Evolutionary conservation across 2,329 filamentous ascomycete species (phyloP).

Genomic region (Pseudonectria foliicola): DNA sequence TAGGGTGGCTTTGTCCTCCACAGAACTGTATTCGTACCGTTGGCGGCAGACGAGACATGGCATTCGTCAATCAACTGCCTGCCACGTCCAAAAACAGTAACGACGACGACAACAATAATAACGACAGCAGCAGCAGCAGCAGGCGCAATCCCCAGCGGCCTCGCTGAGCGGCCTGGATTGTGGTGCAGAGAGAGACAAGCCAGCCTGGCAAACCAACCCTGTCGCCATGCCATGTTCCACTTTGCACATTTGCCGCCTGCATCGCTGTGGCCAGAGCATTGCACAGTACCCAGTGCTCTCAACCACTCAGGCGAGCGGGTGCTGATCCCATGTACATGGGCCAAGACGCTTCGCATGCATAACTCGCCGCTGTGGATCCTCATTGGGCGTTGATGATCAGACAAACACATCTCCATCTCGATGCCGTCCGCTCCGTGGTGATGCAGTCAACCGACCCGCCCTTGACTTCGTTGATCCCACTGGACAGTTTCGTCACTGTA

Average conservation of each 20-base stretch:
- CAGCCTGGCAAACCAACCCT: too few species aligned
- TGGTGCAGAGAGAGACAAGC: too few species aligned
- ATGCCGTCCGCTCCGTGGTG: slow-evolving; percentile 15
- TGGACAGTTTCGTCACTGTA: slow-evolving; percentile 6
- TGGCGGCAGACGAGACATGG: too few species aligned
- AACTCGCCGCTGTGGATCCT: slow-evolving; percentile 7
- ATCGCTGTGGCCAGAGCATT: slow-evolving; percentile 1
- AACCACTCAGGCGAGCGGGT: slow-evolving; percentile 11
- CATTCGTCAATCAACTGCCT: too few species aligned
- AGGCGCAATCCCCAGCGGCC: too few species aligned
- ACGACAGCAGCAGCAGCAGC: too few species aligned
- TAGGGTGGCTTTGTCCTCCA: too few species aligned
- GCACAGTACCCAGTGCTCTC: slow-evolving; percentile 6
- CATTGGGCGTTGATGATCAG: slow-evolving; percentile 15
- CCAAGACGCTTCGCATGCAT: slow-evolving; percentile 13
- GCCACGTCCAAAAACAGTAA: too few species aligned
- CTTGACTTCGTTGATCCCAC: slow-evolving; percentile 8
- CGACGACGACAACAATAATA: too few species aligned
- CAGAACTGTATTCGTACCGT: too few species aligned
- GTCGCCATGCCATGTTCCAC: background rate
- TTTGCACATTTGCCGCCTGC: slow-evolving; percentile 1
- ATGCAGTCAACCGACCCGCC: slow-evolving; percentile 18
- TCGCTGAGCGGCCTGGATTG: too few species aligned
- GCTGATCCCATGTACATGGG: slow-evolving; percentile 12
- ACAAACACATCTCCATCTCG: slow-evolving; percentile 15